These are phyloP conservation scores for Pythium utonaiense DNA, from an alignment of 352 stramenopile species.

Conservation along the genomic window DNA sequence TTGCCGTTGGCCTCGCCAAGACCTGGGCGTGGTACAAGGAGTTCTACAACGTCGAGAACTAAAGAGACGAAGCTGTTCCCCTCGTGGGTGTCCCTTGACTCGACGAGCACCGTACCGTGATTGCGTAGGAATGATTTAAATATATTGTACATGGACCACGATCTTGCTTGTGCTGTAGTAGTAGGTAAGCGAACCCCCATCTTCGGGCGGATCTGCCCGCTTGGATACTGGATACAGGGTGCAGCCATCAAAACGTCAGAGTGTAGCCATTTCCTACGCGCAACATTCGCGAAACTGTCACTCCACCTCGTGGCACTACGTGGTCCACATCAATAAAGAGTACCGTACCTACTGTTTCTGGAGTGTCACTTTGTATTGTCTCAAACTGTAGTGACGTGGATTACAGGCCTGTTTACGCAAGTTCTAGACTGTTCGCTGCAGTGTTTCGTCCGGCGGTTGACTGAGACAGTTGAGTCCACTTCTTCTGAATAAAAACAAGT, in stretches of 20 bases:
- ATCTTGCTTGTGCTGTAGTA: neutral
- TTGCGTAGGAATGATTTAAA: constrained; percentile 20
- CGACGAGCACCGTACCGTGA: neutral
- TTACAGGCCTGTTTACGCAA: neutral
- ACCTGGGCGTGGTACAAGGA: constrained; percentile 94
- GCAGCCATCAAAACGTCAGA: neutral
- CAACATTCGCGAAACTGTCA: neutral
- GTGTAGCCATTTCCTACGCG: neutral
- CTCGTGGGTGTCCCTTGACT: neutral
- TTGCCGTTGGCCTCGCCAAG: constrained; percentile 91
- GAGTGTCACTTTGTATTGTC: neutral
- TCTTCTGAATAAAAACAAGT: constrained; percentile 14
- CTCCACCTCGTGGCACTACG: neutral
- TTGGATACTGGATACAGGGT: neutral
- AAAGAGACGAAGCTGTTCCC: neutral
- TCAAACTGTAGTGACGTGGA: neutral
- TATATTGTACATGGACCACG: constrained; percentile 6
- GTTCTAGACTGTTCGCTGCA: constrained; percentile 29
- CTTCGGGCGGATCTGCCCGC: too few species aligned
- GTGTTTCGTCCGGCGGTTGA: constrained; percentile 10
- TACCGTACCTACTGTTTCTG: neutral
- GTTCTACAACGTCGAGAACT: constrained; percentile 36
- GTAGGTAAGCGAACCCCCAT: too few species aligned
- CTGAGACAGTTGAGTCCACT: neutral
- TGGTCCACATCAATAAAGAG: neutral